These are phyloP conservation scores for Kitagawia praeruptora DNA, from an alignment of 129 eudicot genomes.

Conservation along the genomic window DNA sequence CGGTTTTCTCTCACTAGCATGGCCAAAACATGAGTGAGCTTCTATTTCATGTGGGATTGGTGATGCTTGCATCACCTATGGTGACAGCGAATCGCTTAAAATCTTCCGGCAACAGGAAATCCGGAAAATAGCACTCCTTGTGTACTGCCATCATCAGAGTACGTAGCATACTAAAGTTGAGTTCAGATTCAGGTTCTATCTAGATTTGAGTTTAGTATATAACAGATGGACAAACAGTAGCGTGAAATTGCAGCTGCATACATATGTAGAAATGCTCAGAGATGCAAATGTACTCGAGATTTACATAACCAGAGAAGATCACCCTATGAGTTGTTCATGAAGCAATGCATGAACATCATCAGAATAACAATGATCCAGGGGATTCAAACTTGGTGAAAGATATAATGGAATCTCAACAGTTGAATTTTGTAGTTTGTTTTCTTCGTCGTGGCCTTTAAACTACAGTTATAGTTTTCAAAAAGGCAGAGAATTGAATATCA, in stretches of 20 bases:
- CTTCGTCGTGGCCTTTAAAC: too few relatives aligned
- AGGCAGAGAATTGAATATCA: not conserved
- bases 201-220: slow-evolving; percentile 24
- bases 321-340: too few relatives aligned
- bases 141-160: slow-evolving; percentile 68
- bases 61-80: slow-evolving; percentile 26
- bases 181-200: slow-evolving; percentile 97
- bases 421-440: too few relatives aligned
- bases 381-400: too few relatives aligned
- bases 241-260: slow-evolving; percentile 24
- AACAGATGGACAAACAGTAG: slow-evolving; percentile 19
- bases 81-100: not conserved
- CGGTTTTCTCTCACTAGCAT: slow-evolving; percentile 83
- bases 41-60: slow-evolving; percentile 47
- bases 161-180: slow-evolving; percentile 64
- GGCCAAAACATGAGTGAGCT: slow-evolving; percentile 69
- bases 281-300: slow-evolving; percentile 8
- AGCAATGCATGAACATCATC: too few relatives aligned
- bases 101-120: too few relatives aligned
- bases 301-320: too few relatives aligned
- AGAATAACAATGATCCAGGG: too few relatives aligned
- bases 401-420: too few relatives aligned
- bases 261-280: not conserved
- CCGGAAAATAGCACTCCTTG: too few relatives aligned
- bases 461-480: too few relatives aligned